These are phyloP conservation scores for Zasmidium cellare DNA, from an alignment of 2,329 filamentous ascomycete species.

Conservation along the genomic window DNA sequence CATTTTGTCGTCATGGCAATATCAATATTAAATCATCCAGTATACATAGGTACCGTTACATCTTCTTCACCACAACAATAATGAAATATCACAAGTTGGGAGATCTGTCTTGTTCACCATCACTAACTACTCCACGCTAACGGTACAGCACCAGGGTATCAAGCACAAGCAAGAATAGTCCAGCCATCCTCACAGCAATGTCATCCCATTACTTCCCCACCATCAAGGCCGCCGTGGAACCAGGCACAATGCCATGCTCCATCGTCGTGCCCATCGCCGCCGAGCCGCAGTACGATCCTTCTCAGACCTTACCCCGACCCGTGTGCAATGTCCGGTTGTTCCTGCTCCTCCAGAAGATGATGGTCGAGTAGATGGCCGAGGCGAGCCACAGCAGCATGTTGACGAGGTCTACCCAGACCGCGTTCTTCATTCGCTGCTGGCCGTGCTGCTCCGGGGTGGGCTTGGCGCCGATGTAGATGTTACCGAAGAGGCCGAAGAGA, in stretches of 20 bases:
- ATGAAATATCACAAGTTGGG: too few species aligned
- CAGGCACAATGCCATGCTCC: slow-evolving; percentile 9
- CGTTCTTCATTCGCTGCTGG: slow-evolving; percentile 77
- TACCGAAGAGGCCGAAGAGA: slow-evolving; percentile 81
- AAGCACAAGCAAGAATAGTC: background rate
- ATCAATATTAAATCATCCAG: too few species aligned
- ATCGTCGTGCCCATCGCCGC: slow-evolving; percentile 16
- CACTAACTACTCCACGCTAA: slow-evolving; percentile 1
- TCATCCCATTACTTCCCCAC: background rate
- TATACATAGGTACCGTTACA: too few species aligned
- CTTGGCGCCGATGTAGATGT: slow-evolving; percentile 72
- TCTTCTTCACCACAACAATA: too few species aligned
- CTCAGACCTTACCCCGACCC: slow-evolving; percentile 35
- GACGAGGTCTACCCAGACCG: slow-evolving; percentile 78
- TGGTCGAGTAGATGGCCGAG: slow-evolving; percentile 55
- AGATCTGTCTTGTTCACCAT: too few species aligned
- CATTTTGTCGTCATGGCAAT: too few species aligned
- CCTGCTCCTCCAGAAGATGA: slow-evolving; percentile 62
- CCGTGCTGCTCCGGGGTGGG: slow-evolving; percentile 53
- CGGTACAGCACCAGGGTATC: slow-evolving; percentile 14
- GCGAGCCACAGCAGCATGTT: slow-evolving; percentile 76
- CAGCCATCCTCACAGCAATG: background rate
- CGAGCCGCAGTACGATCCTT: slow-evolving; percentile 3
- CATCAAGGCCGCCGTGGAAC: slow-evolving; percentile 8
- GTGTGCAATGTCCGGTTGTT: slow-evolving; percentile 37